Percentiles rank a stretch among this genome's conserved stretches.
These are phyloP conservation scores for Neospermospora avenae DNA, from an alignment of 2,329 filamentous ascomycete genomes.

Conservation along the genomic window DNA sequence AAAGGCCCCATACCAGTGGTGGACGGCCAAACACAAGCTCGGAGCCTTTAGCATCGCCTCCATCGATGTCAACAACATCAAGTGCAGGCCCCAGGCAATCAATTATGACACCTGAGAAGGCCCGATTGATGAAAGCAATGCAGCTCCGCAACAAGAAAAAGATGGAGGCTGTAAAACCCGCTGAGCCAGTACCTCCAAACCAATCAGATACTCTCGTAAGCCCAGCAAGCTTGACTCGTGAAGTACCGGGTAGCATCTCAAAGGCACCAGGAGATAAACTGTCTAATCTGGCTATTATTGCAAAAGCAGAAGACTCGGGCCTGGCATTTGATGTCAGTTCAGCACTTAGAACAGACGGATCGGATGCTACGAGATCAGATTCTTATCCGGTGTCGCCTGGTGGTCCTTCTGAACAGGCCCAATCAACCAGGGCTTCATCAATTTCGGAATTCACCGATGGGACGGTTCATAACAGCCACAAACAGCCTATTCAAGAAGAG, in stretches of 20 bases:
- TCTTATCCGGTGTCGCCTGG: slow-evolving; percentile 57
- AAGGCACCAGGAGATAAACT: slow-evolving; percentile 28
- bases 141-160: slow-evolving; percentile 79
- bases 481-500: slow-evolving; percentile 8
- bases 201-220: slow-evolving; percentile 5
- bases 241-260: slow-evolving; percentile 15
- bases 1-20: slow-evolving; percentile 33
- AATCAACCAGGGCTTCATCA: slow-evolving; percentile 62
- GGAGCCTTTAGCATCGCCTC: slow-evolving; percentile 24
- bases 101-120: slow-evolving; percentile 83
- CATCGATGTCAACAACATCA: slow-evolving; percentile 21
- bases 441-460: slow-evolving; percentile 62
- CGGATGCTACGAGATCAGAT: slow-evolving; percentile 44
- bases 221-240: slow-evolving; percentile 9
- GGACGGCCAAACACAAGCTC: slow-evolving; percentile 35
- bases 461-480: slow-evolving; percentile 41
- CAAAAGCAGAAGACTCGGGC: slow-evolving; percentile 48
- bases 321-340: slow-evolving; percentile 48
- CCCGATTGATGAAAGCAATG: slow-evolving; percentile 89
- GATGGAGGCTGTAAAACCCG: slow-evolving; percentile 40
- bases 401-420: slow-evolving; percentile 52
- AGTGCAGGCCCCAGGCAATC: slow-evolving; percentile 33
- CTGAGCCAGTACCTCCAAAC: slow-evolving; percentile 7
- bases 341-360: slow-evolving; percentile 37
- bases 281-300: slow-evolving; percentile 33